Base-by-base conservation (phyloP, 257 asterid genomes). In the Henckelia pumila region DNA sequence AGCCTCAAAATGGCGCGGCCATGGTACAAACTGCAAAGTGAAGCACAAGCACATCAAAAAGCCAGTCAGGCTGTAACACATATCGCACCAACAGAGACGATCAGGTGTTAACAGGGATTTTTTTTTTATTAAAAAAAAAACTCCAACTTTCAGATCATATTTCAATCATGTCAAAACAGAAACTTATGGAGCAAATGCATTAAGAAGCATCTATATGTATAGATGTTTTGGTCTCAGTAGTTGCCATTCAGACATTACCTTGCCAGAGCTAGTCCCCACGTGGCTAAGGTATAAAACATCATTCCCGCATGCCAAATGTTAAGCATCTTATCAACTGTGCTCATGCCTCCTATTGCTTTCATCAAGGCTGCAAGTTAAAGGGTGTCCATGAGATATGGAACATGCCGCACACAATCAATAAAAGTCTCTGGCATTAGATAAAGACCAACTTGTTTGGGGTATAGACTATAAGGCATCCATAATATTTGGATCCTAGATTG, bases 201-300 rank as follows among this genome's bases (percentile, higher is more conserved):
- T 21, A 23, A 59, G 21, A 57, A 59, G 6, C 17, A 29, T 49
- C 17, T 10, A 66, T 19, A 47, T 49, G 29, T 35, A 35, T 1
- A 35, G 44, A 0, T 14, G 4, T 35, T 35, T 8, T 1, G n/a
- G 50, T 40, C 13, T 40, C 8, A n/a, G 19, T 11, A 29, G 33
- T 26, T 47, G 52, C 44, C 25, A 25, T 47, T 66, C 35, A 26
- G 68, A 71, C 63, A 75, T 73, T 73, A 93, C 97, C 99, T 93
- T 8, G 94, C 83, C 24, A 88, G 80, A 62, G 96, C 89, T 82
- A 94, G 92, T 37, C 99, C 90, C 99, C 99, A 94, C 59, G 95
- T 88, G 57, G 92, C 86, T 55, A 94, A 77, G 29, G 92, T 78
- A 76, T 86, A 91, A 70, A 94, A 84, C 81, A 83, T 61, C 78